Percentiles rank a stretch among this genome's conserved stretches.
Conservation (phyloP, 2,329 filamentous ascomycete genomes). For the Orbilia quercus region DNA sequence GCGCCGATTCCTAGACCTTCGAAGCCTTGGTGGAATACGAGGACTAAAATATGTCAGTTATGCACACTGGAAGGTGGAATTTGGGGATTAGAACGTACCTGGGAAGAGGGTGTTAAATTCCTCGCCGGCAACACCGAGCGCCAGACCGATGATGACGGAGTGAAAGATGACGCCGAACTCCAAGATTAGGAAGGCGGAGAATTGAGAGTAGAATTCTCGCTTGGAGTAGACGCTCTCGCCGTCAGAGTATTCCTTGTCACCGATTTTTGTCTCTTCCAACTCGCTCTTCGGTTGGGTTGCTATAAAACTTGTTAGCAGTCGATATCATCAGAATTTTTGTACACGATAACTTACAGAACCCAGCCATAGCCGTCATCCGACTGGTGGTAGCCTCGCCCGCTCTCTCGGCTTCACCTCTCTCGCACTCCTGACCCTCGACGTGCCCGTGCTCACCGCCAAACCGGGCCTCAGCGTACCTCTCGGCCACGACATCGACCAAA, state of each 20-base stretch:
- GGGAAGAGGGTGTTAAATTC: slow-evolving; percentile 50
- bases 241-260: slow-evolving; percentile 20
- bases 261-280: slow-evolving; percentile 3
- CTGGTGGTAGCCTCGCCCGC: slow-evolving; percentile 44
- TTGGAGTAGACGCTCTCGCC: slow-evolving; percentile 20
- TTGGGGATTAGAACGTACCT: slow-evolving; percentile 21
- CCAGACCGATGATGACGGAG: slow-evolving; percentile 66
- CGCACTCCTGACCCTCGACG: slow-evolving; percentile 15
- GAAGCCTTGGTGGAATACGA: slow-evolving; percentile 82
- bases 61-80: background rate
- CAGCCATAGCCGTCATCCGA: slow-evolving; percentile 47
- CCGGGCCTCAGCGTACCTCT: slow-evolving; percentile 67
- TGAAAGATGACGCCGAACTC: slow-evolving; percentile 81
- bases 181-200: slow-evolving; percentile 69
- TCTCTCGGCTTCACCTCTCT: slow-evolving; percentile 29
- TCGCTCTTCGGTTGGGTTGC: slow-evolving; percentile 30
- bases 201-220: slow-evolving; percentile 48
- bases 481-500: slow-evolving; percentile 67
- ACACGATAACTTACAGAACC: slow-evolving; percentile 36
- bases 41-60: slow-evolving; percentile 67
- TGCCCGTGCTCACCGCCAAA: slow-evolving; percentile 63
- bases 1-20: slow-evolving; percentile 79
- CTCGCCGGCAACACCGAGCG: slow-evolving; percentile 50
- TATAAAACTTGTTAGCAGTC: slow-evolving; percentile 18
- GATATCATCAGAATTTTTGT: background rate